Conservation (phyloP, 2,329 filamentous ascomycete species). For the Hypocrella siamensis region DNA sequence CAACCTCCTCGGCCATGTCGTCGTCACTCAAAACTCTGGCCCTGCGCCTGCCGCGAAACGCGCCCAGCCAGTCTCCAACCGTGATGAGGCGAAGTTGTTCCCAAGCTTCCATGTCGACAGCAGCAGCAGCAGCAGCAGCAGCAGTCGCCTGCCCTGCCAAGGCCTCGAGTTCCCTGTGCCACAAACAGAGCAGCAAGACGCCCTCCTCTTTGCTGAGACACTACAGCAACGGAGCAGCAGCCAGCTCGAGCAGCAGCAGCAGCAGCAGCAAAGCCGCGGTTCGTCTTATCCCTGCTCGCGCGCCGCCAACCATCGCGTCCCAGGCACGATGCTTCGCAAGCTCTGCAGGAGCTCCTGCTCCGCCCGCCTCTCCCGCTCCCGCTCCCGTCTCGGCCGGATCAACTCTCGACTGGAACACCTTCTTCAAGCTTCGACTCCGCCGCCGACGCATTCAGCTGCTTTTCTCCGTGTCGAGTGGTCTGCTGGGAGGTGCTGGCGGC, state of each 20-base stretch:
- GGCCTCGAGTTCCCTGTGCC: conserved; percentile 5
- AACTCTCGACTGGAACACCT: conserved; percentile 69
- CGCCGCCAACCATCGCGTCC: too few species aligned
- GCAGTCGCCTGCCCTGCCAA: conserved; percentile 10
- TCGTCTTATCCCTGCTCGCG: too few species aligned
- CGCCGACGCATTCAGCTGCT: conserved; percentile 71
- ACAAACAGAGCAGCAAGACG: conserved; percentile 3
- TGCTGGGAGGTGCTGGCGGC: conserved; percentile 45
- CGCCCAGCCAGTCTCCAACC: conserved; percentile 7
- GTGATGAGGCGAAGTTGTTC: conserved; percentile 10
- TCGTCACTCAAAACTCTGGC: conserved; percentile 16
- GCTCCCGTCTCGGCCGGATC: conserved; percentile 2
- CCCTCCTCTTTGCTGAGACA: not conserved
- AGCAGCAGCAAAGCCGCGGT: too few species aligned
- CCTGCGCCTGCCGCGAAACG: conserved; percentile 13
- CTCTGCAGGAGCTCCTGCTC: conserved; percentile 1
- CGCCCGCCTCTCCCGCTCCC: not conserved
- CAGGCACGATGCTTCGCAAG: conserved; percentile 7
- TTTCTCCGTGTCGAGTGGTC: conserved; percentile 53
- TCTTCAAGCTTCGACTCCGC: conserved; percentile 78
- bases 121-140: conserved; percentile 6
- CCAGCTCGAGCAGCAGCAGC: too few species aligned
- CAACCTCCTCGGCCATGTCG: conserved; percentile 9
- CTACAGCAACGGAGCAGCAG: conserved; percentile 1
- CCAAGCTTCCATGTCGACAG: conserved; percentile 14